Evolutionary conservation across 768 basidiomycete genomes (phyloP).

Genomic region (Russula abietina): DNA sequence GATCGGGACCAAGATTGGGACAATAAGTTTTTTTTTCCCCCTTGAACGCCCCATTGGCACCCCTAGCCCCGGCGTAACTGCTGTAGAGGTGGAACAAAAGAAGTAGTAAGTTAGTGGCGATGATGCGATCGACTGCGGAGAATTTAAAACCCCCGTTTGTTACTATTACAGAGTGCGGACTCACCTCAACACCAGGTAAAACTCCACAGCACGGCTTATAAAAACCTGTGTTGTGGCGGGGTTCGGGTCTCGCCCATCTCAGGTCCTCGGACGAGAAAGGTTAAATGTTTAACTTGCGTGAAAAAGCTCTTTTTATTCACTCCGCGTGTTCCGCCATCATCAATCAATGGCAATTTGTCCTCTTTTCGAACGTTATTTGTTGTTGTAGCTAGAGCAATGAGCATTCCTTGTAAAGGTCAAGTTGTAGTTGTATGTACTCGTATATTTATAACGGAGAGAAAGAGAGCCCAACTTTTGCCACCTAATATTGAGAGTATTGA

Average conservation of each 20-base stretch:
- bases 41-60: not conserved
- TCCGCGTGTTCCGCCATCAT: not conserved
- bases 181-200: too few relatives aligned
- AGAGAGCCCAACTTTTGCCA: constrained; percentile 3
- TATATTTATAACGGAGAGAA: constrained; percentile 6
- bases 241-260: not conserved
- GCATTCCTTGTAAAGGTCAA: not conserved
- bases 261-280: not conserved
- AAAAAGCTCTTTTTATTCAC: not conserved
- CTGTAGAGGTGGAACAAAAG: not conserved
- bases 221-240: too few relatives aligned
- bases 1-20: too few relatives aligned
- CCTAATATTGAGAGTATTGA: constrained; percentile 22
- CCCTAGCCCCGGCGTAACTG: too few relatives aligned
- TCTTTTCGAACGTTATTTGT: not conserved
- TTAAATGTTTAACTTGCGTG: not conserved
- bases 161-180: not conserved
- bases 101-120: not conserved
- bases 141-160: not conserved
- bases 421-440: constrained; percentile 2
- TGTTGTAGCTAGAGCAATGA: too few relatives aligned
- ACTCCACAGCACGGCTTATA: too few relatives aligned
- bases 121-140: not conserved
- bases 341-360: not conserved
- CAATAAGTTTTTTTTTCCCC: too few relatives aligned